Conservation (phyloP, 176 grass and related monocot genomes). For the Lolium rigidum region DNA sequence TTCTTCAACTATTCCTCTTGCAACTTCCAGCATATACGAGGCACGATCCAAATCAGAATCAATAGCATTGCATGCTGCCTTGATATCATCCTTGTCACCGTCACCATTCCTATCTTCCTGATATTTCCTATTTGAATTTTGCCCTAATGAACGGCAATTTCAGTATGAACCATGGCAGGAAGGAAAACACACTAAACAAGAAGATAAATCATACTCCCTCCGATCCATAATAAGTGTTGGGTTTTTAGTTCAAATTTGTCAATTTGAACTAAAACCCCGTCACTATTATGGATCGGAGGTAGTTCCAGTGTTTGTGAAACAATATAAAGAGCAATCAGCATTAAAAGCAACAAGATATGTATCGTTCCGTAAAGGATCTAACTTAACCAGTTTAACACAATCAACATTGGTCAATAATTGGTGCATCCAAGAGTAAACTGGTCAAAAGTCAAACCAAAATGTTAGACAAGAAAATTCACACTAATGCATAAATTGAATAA, state of each 20-base stretch:
- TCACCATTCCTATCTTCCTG: constrained; percentile 49
- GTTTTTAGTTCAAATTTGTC: too few species aligned
- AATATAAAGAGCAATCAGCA: not conserved
- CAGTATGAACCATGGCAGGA: constrained; percentile 33
- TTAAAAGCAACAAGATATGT: not conserved
- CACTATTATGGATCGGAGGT: too few species aligned
- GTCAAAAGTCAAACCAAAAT: not conserved
- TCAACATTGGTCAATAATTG: not conserved
- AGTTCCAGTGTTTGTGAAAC: not conserved
- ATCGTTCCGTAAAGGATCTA: not conserved
- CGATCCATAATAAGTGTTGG: too few species aligned
- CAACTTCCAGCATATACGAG: constrained; percentile 89
- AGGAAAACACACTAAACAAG: constrained; percentile 18
- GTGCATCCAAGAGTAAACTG: not conserved
- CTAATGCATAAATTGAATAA: not conserved
- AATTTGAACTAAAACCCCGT: too few species aligned
- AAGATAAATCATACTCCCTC: constrained; percentile 3
- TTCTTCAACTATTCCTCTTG: constrained; percentile 81
- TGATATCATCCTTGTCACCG: constrained; percentile 66
- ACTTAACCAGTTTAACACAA: constrained; percentile 1
- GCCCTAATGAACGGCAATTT: constrained; percentile 39
- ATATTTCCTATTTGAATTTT: constrained; percentile 61
- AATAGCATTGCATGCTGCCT: constrained; percentile 61
- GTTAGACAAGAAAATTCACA: not conserved
- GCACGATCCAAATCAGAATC: constrained; percentile 92